Evolutionary conservation across 2,329 filamentous ascomycete genomes (phyloP), one percentile per base, ranked within the genome.

Genomic region (Beauveria asiatica): DNA sequence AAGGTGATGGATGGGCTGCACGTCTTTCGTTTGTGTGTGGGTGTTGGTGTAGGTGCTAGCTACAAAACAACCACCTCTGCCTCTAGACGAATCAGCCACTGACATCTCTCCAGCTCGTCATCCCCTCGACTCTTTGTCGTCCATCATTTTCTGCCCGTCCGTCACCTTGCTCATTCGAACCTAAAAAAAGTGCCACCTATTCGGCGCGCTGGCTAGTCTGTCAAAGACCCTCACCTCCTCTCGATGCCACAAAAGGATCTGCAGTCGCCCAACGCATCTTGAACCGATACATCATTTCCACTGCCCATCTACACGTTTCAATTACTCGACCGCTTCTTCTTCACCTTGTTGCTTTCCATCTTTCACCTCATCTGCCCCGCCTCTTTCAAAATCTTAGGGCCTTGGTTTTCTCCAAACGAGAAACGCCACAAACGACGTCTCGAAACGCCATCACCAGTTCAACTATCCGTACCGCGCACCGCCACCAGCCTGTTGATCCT

Each of bases 211-310:
- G 39, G 23, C 52, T 54, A 44, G 52, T 44, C 39, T 16, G 23
- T 44, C 51, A 25, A 54, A 54, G 52, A 44, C 52, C 52, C 52
- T 44, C 39, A 41, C 23, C 52, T 44, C 52, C 23, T 19, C 39
- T 54, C 52, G 39, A 44, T 16, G 19, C 5, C 5, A 41, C 11
- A 53, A 46, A 33, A 44, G 11, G 56, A 50, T 58, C 56, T 50
- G 46, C 45, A 51, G 27, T 49, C 55, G 21, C 55, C 44, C 55
- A 57, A 57, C 55, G 45, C 55, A 30, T 30, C 27, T 41, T 33
- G 19, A 49, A 39, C 54, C 44, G 45, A 57, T 49, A 33, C 33
- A 30, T 16, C 44, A 45, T 41, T 57, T 49, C 33, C 54, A 57
- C 27, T 39, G 16, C 7, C 21, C 54, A 45, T 25, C 30, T 25